Percentiles rank a stretch among this genome's conserved stretches.
These are phyloP conservation scores for Linum trigynum DNA, from an alignment of 345 rosid genomes.

Conservation along the genomic window DNA sequence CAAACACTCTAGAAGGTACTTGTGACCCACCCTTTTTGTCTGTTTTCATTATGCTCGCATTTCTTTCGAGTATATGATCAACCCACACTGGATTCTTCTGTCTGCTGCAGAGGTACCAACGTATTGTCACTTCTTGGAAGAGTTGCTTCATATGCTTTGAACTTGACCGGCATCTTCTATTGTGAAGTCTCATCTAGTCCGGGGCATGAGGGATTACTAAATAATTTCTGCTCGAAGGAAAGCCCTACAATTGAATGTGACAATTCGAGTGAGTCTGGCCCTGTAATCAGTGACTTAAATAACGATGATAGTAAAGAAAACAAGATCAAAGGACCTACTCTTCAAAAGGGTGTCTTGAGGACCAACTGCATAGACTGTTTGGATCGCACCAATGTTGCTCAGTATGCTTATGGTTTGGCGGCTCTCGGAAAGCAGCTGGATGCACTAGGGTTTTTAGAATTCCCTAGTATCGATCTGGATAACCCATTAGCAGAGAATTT, in stretches of 20 bases:
- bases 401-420: constrained; percentile 75
- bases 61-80: constrained; percentile 6
- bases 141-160: constrained; percentile 58
- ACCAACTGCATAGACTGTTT: constrained; percentile 97
- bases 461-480: constrained; percentile 48
- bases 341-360: constrained; percentile 80
- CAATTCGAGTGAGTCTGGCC: constrained; percentile 21
- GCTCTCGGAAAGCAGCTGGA: constrained; percentile 80
- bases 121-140: constrained; percentile 59
- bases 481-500: constrained; percentile 69
- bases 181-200: constrained; percentile 42
- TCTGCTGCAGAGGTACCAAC: constrained; percentile 50
- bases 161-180: constrained; percentile 68
- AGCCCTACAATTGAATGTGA: constrained; percentile 23
- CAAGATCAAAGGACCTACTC: constrained; percentile 28
- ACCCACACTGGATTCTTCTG: constrained; percentile 10
- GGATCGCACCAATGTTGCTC: constrained; percentile 98
- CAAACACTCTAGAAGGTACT: constrained; percentile 65
- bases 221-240: constrained; percentile 17
- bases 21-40: constrained; percentile 1
- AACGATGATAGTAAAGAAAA: constrained; percentile 16
- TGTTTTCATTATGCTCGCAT: neutral
- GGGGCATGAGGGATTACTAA: constrained; percentile 29
- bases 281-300: constrained; percentile 20
- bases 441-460: constrained; percentile 41